phyloP scores from a whole-genome alignment of 2,329 filamentous ascomycete species.

The Aspergillus pseudoglaucus region DNA sequence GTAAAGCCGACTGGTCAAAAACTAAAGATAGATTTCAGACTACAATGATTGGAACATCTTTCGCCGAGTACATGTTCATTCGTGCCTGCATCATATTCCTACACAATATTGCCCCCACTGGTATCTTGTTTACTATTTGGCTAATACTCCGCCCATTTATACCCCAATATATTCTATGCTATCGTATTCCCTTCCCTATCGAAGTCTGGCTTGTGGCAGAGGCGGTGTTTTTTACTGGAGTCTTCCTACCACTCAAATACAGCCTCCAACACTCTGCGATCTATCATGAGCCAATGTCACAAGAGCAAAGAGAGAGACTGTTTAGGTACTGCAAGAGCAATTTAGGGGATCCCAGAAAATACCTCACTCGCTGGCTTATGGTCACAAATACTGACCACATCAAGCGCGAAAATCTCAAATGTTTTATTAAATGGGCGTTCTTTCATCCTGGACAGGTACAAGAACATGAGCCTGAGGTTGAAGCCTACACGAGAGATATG shows the following conservation, averaged over 20 bases:
- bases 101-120: conserved; percentile 46
- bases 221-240: conserved; percentile 47
- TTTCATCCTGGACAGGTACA: conserved; percentile 28
- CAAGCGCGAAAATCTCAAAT: conserved; percentile 59
- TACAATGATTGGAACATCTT: conserved; percentile 36
- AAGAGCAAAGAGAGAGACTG: conserved; percentile 47
- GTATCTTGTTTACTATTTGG: conserved; percentile 40
- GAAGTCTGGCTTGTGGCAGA: conserved; percentile 46
- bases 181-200: conserved; percentile 27
- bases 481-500: conserved; percentile 48
- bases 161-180: conserved; percentile 26
- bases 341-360: conserved; percentile 39
- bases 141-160: conserved; percentile 11
- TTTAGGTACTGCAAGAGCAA: conserved; percentile 53
- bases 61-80: conserved; percentile 40
- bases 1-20: neutral
- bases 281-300: conserved; percentile 44
- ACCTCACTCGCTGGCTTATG: conserved; percentile 61
- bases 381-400: conserved; percentile 53
- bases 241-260: conserved; percentile 48
- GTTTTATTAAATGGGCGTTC: conserved; percentile 64
- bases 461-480: conserved; percentile 48
- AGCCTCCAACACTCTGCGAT: conserved; percentile 47
- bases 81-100: conserved; percentile 43
- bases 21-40: neutral